Evolutionary conservation across 192 early-diverging fungal genomes (phyloP).

Genomic region (Coemansia sp.): DNA sequence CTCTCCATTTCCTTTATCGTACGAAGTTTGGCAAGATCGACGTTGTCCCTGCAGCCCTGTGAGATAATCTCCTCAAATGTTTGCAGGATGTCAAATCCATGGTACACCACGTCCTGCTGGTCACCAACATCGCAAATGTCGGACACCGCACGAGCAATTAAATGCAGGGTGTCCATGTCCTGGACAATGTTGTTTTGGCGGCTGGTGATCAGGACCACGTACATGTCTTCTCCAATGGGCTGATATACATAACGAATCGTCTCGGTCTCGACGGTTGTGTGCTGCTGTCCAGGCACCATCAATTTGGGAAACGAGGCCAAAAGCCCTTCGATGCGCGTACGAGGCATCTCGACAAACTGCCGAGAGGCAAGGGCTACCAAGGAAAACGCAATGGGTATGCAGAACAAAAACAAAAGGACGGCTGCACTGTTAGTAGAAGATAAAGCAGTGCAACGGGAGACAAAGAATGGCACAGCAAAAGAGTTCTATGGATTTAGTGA

Average conservation of each 20-base stretch:
- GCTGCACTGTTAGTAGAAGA: too few species aligned
- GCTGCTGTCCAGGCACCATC: slow-evolving; percentile 84
- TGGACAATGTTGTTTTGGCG: slow-evolving; percentile 96
- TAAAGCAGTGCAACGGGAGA: background rate
- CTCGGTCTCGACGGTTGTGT: slow-evolving; percentile 97
- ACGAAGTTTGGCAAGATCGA: slow-evolving; percentile 86
- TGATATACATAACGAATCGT: slow-evolving; percentile 98
- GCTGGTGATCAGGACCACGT: slow-evolving; percentile 94
- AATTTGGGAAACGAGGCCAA: slow-evolving; percentile 97
- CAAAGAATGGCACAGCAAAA: background rate
- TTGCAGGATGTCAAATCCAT: slow-evolving; percentile 85
- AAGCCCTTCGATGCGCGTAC: slow-evolving; percentile 94
- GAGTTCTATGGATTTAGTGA: background rate
- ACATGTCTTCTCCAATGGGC: slow-evolving; percentile 89
- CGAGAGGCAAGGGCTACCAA: slow-evolving; percentile 79
- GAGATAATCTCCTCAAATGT: slow-evolving; percentile 97
- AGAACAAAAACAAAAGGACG: background rate
- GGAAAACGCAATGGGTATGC: background rate
- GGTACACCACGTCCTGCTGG: slow-evolving; percentile 80
- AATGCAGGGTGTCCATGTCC: slow-evolving; percentile 95
- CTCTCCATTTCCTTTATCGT: slow-evolving; percentile 97
- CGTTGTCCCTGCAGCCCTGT: slow-evolving; percentile 88
- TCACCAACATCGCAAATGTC: slow-evolving; percentile 85
- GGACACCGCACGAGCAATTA: slow-evolving; percentile 88
- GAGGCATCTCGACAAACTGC: slow-evolving; percentile 97